A percentile compares a stretch with the other conserved stretches of the same genome.
Evolutionary conservation across 2,329 filamentous ascomycete species (phyloP).

Genomic region (Piedraia hortae): DNA sequence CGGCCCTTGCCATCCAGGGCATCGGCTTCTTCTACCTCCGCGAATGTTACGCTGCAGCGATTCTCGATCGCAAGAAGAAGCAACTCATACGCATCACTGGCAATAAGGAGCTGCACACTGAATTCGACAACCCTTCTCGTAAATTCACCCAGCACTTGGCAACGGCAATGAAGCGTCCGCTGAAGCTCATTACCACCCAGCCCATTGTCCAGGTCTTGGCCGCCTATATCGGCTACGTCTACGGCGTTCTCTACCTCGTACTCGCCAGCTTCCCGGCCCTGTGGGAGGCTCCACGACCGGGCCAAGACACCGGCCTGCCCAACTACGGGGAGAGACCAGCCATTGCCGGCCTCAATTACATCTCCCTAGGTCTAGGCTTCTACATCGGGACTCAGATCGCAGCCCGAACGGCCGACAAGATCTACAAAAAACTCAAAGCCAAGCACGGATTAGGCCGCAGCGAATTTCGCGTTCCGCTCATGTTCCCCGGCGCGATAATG

Average conservation of each 20-base stretch:
- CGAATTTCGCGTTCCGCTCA: slow-evolving; percentile 22
- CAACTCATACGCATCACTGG: slow-evolving; percentile 30
- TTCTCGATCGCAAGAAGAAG: slow-evolving; percentile 30
- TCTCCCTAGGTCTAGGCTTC: slow-evolving; percentile 33
- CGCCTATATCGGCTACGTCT: slow-evolving; percentile 15
- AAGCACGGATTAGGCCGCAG: slow-evolving; percentile 14
- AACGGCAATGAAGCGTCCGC: slow-evolving; percentile 12
- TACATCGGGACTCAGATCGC: slow-evolving; percentile 21
- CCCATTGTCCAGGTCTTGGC: slow-evolving; percentile 14
- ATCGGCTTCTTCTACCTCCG: slow-evolving; percentile 32
- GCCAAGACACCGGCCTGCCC: background rate
- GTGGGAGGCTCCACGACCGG: slow-evolving; percentile 4
- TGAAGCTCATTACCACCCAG: slow-evolving; percentile 13
- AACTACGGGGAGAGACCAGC: slow-evolving; percentile 7
- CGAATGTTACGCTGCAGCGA: slow-evolving; percentile 37
- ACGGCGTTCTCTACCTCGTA: slow-evolving; percentile 15
- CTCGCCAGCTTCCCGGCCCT: slow-evolving; percentile 13
- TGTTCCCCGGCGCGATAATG: slow-evolving; percentile 26
- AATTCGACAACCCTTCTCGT: slow-evolving; percentile 13
- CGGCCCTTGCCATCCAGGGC: slow-evolving; percentile 31
- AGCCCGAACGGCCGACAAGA: slow-evolving; percentile 13
- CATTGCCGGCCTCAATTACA: slow-evolving; percentile 15
- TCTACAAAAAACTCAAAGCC: slow-evolving; percentile 14
- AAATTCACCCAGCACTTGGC: slow-evolving; percentile 10
- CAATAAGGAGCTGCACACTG: slow-evolving; percentile 31